Percentiles rank a stretch among this genome's conserved stretches.
Conservation (phyloP, 2,329 filamentous ascomycete genomes). For the Salinomyces thailandicus region DNA sequence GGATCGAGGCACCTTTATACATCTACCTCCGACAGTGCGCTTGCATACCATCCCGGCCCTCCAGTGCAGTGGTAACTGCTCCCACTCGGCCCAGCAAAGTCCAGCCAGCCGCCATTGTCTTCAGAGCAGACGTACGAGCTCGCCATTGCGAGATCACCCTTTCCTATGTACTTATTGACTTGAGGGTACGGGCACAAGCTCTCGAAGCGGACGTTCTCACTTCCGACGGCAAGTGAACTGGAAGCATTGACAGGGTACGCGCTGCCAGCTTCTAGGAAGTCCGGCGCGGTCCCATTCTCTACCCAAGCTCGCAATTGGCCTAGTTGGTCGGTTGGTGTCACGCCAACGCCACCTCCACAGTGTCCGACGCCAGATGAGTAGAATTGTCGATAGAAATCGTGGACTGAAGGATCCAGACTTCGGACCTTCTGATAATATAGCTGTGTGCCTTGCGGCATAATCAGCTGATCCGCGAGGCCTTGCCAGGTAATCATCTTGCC, state of each 20-base stretch:
- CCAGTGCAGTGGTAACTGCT: slow-evolving; percentile 1
- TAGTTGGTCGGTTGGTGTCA: slow-evolving; percentile 12
- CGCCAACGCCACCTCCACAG: slow-evolving; percentile 24
- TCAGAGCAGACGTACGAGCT: slow-evolving; percentile 1
- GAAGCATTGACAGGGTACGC: slow-evolving; percentile 3
- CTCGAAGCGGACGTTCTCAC: slow-evolving; percentile 3
- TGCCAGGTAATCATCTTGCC: slow-evolving; percentile 36
- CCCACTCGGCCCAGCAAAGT: neutral
- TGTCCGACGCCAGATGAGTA: slow-evolving; percentile 29
- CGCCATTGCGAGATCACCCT: slow-evolving; percentile 6
- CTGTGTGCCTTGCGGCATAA: slow-evolving; percentile 26
- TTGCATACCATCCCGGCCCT: slow-evolving; percentile 2
- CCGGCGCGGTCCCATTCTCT: slow-evolving; percentile 17
- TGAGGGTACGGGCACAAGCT: slow-evolving; percentile 12
- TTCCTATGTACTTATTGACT: slow-evolving; percentile 11
- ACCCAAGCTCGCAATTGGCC: slow-evolving; percentile 18
- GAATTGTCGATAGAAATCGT: slow-evolving; percentile 29
- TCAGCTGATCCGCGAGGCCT: slow-evolving; percentile 28
- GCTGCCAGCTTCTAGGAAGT: slow-evolving; percentile 10
- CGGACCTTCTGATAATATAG: slow-evolving; percentile 28
- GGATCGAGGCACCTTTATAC: no score
- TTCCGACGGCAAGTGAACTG: slow-evolving; percentile 1
- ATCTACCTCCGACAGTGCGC: no score
- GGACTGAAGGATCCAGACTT: slow-evolving; percentile 13
- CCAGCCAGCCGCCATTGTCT: neutral